Conservation (phyloP, 176 grass and related monocot genomes). For the Aegilops umbellulata region DNA sequence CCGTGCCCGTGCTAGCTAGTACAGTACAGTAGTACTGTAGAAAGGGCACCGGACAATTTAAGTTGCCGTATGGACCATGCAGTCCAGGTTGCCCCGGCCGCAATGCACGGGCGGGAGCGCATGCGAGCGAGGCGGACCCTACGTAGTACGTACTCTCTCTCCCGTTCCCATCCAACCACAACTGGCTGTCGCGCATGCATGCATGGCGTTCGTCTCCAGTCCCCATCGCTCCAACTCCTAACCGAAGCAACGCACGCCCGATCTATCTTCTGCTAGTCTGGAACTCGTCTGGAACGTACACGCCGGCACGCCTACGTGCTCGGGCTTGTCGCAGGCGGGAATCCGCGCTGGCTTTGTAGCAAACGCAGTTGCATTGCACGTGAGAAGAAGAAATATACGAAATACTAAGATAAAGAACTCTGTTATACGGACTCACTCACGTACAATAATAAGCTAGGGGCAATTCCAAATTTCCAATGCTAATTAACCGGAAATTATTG, state of each 20-base stretch:
- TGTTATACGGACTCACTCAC: neutral
- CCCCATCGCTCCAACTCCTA: neutral
- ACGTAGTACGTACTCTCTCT: neutral
- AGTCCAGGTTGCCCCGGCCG: neutral
- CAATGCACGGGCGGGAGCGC: neutral
- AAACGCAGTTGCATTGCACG: neutral
- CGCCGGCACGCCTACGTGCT: neutral
- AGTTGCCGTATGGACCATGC: slow-evolving; percentile 25
- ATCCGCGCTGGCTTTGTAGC: neutral
- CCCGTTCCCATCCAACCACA: slow-evolving; percentile 19
- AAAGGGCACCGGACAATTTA: neutral
- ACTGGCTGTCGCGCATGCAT: neutral
- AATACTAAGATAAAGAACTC: too few relatives aligned
- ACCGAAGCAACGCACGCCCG: neutral
- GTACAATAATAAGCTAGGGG: neutral
- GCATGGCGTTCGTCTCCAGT: neutral
- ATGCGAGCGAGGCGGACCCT: neutral
- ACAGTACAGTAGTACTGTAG: neutral
- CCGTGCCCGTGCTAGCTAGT: neutral
- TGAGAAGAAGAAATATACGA: neutral
- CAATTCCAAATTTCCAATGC: neutral
- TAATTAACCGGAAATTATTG: neutral
- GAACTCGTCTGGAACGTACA: neutral
- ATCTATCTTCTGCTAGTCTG: neutral
- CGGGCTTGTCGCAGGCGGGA: neutral